Conservation (phyloP, 441 rosid species). For the Bocquillonia castaneifolia region DNA sequence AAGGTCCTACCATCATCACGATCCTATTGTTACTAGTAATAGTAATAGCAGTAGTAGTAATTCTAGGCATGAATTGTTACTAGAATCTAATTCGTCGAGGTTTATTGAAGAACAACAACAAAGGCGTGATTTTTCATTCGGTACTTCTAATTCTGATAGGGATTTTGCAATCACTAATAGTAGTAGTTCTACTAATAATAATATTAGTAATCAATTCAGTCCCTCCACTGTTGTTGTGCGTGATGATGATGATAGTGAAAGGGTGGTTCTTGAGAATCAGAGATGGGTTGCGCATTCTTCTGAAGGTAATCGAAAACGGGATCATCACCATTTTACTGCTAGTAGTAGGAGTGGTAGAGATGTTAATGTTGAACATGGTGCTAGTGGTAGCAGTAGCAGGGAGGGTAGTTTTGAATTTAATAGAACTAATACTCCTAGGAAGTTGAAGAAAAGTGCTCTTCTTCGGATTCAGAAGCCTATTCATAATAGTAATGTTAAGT, state of each 20-base stretch:
- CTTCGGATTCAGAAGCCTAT: conserved; percentile 70
- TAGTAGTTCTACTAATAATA: no score
- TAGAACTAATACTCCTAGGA: conserved; percentile 40
- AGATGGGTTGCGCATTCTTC: conserved; percentile 38
- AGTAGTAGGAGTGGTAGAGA: conserved; percentile 29
- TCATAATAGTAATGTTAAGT: conserved; percentile 14
- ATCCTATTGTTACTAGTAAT: no score
- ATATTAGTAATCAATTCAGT: no score
- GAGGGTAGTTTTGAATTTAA: conserved; percentile 46
- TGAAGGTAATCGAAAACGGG: conserved; percentile 27
- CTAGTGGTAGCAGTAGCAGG: conserved; percentile 43
- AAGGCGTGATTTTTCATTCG: conserved; percentile 21
- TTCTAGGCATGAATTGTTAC: no score
- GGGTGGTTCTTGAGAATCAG: conserved; percentile 29
- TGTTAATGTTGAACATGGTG: conserved; percentile 28
- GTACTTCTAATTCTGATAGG: conserved; percentile 37
- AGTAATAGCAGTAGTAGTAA: no score
- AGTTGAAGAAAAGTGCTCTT: conserved; percentile 82
- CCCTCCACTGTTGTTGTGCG: no score
- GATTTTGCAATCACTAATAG: no score
- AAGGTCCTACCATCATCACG: neutral
- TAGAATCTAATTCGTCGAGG: no score
- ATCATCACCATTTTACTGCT: conserved; percentile 28
- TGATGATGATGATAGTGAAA: conserved; percentile 5
- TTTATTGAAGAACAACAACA: conserved; percentile 11